phyloP scores from a whole-genome alignment of 2,329 filamentous ascomycete species.

The Cladosporium sp. region DNA sequence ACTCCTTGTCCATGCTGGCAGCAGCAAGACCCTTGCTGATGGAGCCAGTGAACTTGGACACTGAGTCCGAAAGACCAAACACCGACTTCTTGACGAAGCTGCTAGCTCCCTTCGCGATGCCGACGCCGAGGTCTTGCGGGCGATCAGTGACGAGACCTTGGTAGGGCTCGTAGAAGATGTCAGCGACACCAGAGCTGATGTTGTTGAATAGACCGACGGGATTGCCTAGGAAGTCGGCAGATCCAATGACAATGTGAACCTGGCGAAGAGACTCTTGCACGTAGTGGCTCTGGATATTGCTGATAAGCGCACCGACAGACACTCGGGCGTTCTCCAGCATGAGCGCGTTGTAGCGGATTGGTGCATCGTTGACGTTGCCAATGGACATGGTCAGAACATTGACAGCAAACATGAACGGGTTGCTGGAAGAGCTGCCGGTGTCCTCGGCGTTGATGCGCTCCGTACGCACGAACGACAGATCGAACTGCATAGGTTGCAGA shows the following conservation, averaged over 20 bases:
- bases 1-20: slow-evolving; percentile 96
- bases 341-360: slow-evolving; percentile 87
- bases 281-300: slow-evolving; percentile 91
- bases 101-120: slow-evolving; percentile 93
- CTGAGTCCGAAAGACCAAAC: slow-evolving; percentile 94
- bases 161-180: slow-evolving; percentile 99
- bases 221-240: slow-evolving; percentile 95
- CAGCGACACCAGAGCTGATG: slow-evolving; percentile 92
- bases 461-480: slow-evolving; percentile 94
- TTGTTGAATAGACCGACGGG: slow-evolving; percentile 98
- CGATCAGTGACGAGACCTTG: slow-evolving; percentile 94
- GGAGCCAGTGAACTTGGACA: slow-evolving; percentile 96
- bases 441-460: slow-evolving; percentile 96
- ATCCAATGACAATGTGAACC: slow-evolving; percentile 95
- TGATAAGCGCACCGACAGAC: slow-evolving; percentile 77
- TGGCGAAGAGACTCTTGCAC: slow-evolving; percentile 95
- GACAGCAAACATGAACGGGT: slow-evolving; percentile 97
- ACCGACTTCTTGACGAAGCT: slow-evolving; percentile 99
- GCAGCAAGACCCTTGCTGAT: slow-evolving; percentile 95
- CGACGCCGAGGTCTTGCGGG: slow-evolving; percentile 90
- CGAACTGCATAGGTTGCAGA: slow-evolving; percentile 96
- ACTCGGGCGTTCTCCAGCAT: slow-evolving; percentile 95
- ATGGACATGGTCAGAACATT: slow-evolving; percentile 99
- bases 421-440: slow-evolving; percentile 78
- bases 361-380: slow-evolving; percentile 97